These are phyloP conservation scores for Penicillium egyptiacum DNA, from an alignment of 495 filamentous ascomycete species.

Conservation along the genomic window DNA sequence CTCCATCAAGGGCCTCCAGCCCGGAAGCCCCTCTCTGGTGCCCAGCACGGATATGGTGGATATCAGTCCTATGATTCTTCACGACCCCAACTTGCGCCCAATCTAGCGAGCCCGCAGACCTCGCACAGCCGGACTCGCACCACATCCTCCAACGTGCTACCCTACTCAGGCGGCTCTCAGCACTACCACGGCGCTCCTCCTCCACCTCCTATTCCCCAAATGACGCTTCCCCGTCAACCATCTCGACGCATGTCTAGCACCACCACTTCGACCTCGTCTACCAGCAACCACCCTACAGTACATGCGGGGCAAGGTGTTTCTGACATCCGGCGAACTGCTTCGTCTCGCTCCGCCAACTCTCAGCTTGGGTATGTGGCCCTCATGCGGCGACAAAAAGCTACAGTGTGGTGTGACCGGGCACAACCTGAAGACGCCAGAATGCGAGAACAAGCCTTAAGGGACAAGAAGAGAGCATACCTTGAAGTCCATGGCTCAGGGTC, in stretches of 20 bases:
- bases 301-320: conserved; percentile 47
- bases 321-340: conserved; percentile 75
- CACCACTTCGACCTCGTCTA: conserved; percentile 65
- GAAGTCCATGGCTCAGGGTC: conserved; percentile 67
- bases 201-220: conserved; percentile 24
- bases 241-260: conserved; percentile 69
- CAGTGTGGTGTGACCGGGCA: conserved; percentile 96
- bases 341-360: conserved; percentile 56
- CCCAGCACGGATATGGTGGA: conserved; percentile 30
- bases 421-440: conserved; percentile 89
- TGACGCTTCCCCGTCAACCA: conserved; percentile 37
- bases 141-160: conserved; percentile 60
- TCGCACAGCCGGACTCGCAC: conserved; percentile 57
- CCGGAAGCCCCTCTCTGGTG: conserved; percentile 36
- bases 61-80: conserved; percentile 38
- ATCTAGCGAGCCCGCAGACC: conserved; percentile 31
- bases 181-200: conserved; percentile 31
- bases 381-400: conserved; percentile 93
- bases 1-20: conserved; percentile 39
- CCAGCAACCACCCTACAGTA: conserved; percentile 45
- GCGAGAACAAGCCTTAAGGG: conserved; percentile 73
- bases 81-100: conserved; percentile 33
- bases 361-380: conserved; percentile 86
- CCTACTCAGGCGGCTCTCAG: conserved; percentile 37
- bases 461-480: conserved; percentile 77